A percentile compares a stretch with the other conserved stretches of the same genome.
phyloP scores from a whole-genome alignment of 176 grass and related monocot genomes.

The Oryza longistaminata region DNA sequence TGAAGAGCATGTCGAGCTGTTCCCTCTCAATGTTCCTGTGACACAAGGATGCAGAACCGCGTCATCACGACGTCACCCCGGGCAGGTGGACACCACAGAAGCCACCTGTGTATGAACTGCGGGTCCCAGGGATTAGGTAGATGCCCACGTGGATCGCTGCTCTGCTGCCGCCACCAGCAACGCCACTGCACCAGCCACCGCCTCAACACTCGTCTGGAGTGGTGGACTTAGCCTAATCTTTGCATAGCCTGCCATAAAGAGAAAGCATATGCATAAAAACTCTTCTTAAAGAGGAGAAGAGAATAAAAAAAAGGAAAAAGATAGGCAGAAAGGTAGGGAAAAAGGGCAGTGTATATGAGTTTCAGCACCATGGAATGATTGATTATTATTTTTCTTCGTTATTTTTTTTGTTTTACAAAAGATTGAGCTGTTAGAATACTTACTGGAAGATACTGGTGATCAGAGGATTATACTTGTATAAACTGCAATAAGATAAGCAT shows the following conservation, averaged over 20 bases:
- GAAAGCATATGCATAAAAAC: slow-evolving; percentile 34
- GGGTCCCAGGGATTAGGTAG: slow-evolving; percentile 17
- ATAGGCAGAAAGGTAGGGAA: slow-evolving; percentile 12
- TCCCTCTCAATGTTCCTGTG: background rate
- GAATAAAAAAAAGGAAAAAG: background rate
- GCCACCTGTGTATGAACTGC: slow-evolving; percentile 3
- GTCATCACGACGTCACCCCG: slow-evolving; percentile 40
- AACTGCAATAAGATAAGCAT: slow-evolving; percentile 28
- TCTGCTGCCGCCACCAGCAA: slow-evolving; percentile 22
- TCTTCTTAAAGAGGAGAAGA: slow-evolving; percentile 35
- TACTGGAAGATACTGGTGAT: slow-evolving; percentile 39
- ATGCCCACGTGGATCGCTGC: slow-evolving; percentile 23
- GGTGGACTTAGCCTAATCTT: slow-evolving; percentile 40
- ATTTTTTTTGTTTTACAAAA: background rate
- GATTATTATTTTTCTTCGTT: slow-evolving; percentile 2
- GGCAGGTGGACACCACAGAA: background rate
- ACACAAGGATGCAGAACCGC: slow-evolving; percentile 26
- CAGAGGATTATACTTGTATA: slow-evolving; percentile 26
- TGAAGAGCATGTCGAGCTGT: slow-evolving; percentile 23
- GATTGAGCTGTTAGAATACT: slow-evolving; percentile 37
- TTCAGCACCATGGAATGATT: slow-evolving; percentile 46
- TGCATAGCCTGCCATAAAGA: slow-evolving; percentile 35
- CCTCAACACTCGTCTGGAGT: slow-evolving; percentile 26
- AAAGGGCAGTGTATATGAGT: slow-evolving; percentile 34
- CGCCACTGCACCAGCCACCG: slow-evolving; percentile 16